A percentile compares a stretch with the other conserved stretches of the same genome.
phyloP scores from a whole-genome alignment of 345 rosid species.

The Eutrema heterophyllum region DNA sequence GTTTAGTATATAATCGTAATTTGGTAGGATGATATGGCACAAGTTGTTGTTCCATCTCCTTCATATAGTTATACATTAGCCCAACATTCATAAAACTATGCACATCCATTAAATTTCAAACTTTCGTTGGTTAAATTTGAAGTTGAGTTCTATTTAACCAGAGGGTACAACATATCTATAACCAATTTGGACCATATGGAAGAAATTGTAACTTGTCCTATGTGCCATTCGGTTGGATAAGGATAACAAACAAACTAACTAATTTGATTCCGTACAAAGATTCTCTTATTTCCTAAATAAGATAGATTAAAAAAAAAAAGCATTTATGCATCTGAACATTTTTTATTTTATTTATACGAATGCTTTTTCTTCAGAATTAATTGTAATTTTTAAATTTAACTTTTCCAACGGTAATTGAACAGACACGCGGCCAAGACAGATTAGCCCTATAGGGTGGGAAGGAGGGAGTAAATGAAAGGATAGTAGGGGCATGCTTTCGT shows the following conservation, averaged over 20 bases:
- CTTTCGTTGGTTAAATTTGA: neutral
- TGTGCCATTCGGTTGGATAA: neutral
- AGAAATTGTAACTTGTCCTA: neutral
- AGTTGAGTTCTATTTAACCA: too few species aligned
- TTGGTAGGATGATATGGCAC: neutral
- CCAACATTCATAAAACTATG: neutral
- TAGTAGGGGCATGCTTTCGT: slow-evolving; percentile 29
- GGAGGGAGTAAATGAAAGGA: neutral
- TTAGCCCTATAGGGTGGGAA: neutral
- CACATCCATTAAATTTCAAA: neutral
- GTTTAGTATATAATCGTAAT: slow-evolving; percentile 1
- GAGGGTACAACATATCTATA: neutral
- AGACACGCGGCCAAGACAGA: slow-evolving; percentile 13
- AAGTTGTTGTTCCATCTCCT: neutral
- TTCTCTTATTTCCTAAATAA: too few species aligned
- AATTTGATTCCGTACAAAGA: neutral
- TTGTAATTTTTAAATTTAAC: neutral
- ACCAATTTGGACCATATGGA: neutral
- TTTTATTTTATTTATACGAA: neutral
- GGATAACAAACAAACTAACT: neutral
- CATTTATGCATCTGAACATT: too few species aligned
- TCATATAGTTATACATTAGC: neutral
- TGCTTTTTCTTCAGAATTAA: neutral
- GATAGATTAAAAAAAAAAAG: too few species aligned
- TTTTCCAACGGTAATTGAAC: neutral